These are phyloP conservation scores for Echium plantagineum DNA, from an alignment of 257 asterid species.

Conservation along the genomic window DNA sequence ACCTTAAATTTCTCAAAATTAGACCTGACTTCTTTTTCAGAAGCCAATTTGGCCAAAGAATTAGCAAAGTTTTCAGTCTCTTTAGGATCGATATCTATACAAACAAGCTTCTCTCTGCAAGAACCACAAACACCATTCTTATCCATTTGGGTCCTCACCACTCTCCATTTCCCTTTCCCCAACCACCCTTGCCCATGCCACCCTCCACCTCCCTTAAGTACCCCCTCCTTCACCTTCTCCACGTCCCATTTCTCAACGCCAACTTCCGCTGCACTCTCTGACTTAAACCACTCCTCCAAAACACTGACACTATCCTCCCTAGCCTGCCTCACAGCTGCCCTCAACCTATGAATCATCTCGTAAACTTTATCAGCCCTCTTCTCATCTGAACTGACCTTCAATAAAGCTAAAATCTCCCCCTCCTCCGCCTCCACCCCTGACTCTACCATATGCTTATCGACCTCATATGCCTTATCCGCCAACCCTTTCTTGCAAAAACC, in stretches of 20 bases:
- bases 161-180: slow-evolving; percentile 80
- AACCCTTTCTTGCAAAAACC: slow-evolving; percentile 63
- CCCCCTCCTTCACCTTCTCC: slow-evolving; percentile 53
- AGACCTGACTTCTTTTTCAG: slow-evolving; percentile 42
- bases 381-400: slow-evolving; percentile 50
- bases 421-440: slow-evolving; percentile 65
- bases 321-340: slow-evolving; percentile 76
- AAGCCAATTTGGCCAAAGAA: slow-evolving; percentile 59
- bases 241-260: slow-evolving; percentile 65
- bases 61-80: slow-evolving; percentile 75
- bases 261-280: slow-evolving; percentile 44
- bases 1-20: slow-evolving; percentile 74
- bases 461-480: slow-evolving; percentile 72
- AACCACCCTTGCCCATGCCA: slow-evolving; percentile 99
- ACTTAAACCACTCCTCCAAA: slow-evolving; percentile 71
- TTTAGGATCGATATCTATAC: slow-evolving; percentile 86
- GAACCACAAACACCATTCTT: slow-evolving; percentile 57
- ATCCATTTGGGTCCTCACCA: slow-evolving; percentile 51
- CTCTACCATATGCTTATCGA: slow-evolving; percentile 75
- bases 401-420: slow-evolving; percentile 66
- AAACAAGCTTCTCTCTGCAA: slow-evolving; percentile 72
- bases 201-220: slow-evolving; percentile 90
- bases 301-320: slow-evolving; percentile 60
- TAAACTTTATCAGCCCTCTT: slow-evolving; percentile 61
- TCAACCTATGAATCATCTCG: slow-evolving; percentile 80